These are phyloP conservation scores for Boletus rubropictus DNA, from an alignment of 768 basidiomycete species.

Conservation along the genomic window DNA sequence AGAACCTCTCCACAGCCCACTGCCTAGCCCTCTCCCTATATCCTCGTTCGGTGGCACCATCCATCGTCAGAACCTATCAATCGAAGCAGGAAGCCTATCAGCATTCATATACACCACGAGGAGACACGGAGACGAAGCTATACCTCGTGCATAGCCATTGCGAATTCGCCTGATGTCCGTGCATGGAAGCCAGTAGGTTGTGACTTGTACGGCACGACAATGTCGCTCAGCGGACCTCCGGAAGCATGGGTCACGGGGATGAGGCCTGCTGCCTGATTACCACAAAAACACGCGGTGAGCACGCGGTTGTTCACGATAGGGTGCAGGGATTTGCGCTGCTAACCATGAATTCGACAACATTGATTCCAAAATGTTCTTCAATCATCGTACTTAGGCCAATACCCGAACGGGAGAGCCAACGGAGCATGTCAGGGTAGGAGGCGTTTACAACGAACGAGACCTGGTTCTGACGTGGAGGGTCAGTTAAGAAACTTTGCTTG, in stretches of 20 bases:
- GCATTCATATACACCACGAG: constrained; percentile 1
- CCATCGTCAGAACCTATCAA: constrained; percentile 42
- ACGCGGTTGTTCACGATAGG: constrained; percentile 2
- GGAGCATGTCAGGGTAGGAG: constrained; percentile 62
- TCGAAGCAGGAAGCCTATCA: constrained; percentile 9
- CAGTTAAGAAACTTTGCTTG: neutral
- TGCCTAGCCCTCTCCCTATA: constrained; percentile 64
- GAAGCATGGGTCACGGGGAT: constrained; percentile 91
- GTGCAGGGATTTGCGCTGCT: constrained; percentile 19
- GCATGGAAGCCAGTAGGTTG: constrained; percentile 84
- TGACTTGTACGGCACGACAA: constrained; percentile 74
- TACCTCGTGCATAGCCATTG: constrained; percentile 57
- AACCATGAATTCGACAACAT: constrained; percentile 96
- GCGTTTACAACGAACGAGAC: constrained; percentile 83
- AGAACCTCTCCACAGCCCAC: constrained; percentile 71
- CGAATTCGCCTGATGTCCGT: constrained; percentile 55
- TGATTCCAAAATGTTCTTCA: constrained; percentile 98
- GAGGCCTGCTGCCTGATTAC: constrained; percentile 78
- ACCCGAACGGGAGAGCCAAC: constrained; percentile 67
- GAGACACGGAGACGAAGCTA: neutral
- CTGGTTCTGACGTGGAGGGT: constrained; percentile 42
- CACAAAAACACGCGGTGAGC: constrained; percentile 9
- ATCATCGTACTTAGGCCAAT: constrained; percentile 95
- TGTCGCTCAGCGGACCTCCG: constrained; percentile 87
- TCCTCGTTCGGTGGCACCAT: constrained; percentile 47